Evolutionary conservation across 1,284 basidiomycete genomes (phyloP).

Genomic region (Melampsora americana): DNA sequence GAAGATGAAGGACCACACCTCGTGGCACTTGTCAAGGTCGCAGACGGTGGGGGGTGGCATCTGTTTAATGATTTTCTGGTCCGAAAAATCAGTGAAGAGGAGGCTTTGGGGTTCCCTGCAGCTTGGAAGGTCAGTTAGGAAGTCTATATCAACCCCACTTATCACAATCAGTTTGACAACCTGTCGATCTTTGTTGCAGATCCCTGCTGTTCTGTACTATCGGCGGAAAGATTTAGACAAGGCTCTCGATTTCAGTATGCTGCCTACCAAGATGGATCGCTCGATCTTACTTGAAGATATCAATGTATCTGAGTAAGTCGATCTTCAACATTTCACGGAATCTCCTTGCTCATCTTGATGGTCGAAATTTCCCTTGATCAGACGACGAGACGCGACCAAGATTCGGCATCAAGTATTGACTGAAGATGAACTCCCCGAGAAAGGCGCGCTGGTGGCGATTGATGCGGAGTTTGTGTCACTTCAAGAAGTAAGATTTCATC

Average conservation of each 20-base stretch:
- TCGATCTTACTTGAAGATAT: slow-evolving; percentile 79
- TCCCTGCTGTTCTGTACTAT: slow-evolving; percentile 81
- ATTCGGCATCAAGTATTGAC: slow-evolving; percentile 75
- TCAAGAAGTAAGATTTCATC: slow-evolving; percentile 65
- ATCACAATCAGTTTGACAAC: background rate
- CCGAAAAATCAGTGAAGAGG: slow-evolving; percentile 72
- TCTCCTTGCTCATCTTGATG: slow-evolving; percentile 9
- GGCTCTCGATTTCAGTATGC: slow-evolving; percentile 64
- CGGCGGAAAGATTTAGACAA: slow-evolving; percentile 68
- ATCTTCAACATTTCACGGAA: background rate
- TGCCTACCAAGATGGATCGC: slow-evolving; percentile 69
- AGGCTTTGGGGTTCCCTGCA: slow-evolving; percentile 81
- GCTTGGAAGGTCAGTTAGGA: slow-evolving; percentile 74
- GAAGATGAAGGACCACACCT: slow-evolving; percentile 78
- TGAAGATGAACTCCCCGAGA: slow-evolving; percentile 73
- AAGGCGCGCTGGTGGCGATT: slow-evolving; percentile 85
- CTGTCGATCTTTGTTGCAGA: slow-evolving; percentile 57
- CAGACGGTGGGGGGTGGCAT: slow-evolving; percentile 66
- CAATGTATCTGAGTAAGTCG: slow-evolving; percentile 71
- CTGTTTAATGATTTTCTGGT: slow-evolving; percentile 98
- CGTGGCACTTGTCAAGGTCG: slow-evolving; percentile 70
- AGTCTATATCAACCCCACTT: slow-evolving; percentile 2
- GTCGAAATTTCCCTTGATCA: slow-evolving; percentile 51
- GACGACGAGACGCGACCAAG: slow-evolving; percentile 68
- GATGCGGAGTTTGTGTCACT: slow-evolving; percentile 97